phyloP scores from a whole-genome alignment of 768 basidiomycete species.

The Leccinum variicolor region DNA sequence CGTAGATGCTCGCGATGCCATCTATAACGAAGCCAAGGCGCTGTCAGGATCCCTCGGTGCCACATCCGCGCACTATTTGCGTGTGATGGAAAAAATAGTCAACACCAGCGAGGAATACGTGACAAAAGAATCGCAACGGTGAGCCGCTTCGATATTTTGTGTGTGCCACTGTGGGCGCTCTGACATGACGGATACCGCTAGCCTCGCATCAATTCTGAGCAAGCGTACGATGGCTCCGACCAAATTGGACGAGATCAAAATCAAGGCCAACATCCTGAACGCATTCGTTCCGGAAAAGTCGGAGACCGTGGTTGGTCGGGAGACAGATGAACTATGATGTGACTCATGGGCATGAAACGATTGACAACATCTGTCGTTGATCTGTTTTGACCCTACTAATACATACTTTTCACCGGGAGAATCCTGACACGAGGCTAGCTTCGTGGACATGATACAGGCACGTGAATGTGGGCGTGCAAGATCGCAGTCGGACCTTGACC shows the following conservation, averaged over 20 bases:
- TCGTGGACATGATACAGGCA: conserved; percentile 24
- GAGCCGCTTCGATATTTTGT: conserved; percentile 16
- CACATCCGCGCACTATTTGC: conserved; percentile 74
- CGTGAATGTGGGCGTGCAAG: conserved; percentile 4
- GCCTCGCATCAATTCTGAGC: conserved; percentile 70
- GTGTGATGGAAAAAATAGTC: conserved; percentile 85
- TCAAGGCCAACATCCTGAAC: conserved; percentile 82
- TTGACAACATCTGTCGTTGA: conserved; percentile 14
- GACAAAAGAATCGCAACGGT: conserved; percentile 85
- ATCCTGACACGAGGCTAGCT: conserved; percentile 21
- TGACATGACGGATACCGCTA: conserved; percentile 27
- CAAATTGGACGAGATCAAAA: conserved; percentile 92
- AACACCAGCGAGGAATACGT: conserved; percentile 71
- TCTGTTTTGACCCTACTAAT: conserved; percentile 17
- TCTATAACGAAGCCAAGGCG: conserved; percentile 62
- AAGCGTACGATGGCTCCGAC: conserved; percentile 72
- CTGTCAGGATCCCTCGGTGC: conserved; percentile 48
- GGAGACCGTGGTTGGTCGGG: conserved; percentile 30
- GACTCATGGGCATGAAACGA: neutral
- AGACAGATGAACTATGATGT: conserved; percentile 43
- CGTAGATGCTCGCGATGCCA: conserved; percentile 50
- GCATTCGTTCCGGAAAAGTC: conserved; percentile 49
- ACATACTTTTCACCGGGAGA: neutral
- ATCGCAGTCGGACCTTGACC: conserved; percentile 22
- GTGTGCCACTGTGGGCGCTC: neutral